Percentiles rank a stretch among this genome's conserved stretches.
These are phyloP conservation scores for Cryphonectria radicalis DNA, from an alignment of 2,329 filamentous ascomycete species.

Conservation along the genomic window DNA sequence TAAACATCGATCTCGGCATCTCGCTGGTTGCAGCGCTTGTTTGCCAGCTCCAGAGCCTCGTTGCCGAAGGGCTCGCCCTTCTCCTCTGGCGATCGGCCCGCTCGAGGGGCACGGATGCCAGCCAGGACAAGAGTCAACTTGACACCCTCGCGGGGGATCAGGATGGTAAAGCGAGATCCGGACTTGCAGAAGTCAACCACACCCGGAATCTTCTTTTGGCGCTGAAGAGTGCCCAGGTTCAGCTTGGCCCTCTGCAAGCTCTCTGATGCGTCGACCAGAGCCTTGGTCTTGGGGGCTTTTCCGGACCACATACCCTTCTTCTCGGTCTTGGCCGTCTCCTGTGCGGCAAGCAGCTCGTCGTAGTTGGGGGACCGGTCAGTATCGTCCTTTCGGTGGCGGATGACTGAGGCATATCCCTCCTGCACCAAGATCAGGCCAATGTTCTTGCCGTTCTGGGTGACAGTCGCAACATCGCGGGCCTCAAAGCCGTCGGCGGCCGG, in stretches of 20 bases:
- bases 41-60: slow-evolving; percentile 91
- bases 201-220: slow-evolving; percentile 90
- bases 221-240: slow-evolving; percentile 82
- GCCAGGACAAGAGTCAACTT: slow-evolving; percentile 95
- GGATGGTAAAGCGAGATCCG: slow-evolving; percentile 89
- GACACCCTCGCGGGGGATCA: slow-evolving; percentile 89
- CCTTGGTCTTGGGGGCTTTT: slow-evolving; percentile 81
- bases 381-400: slow-evolving; percentile 93
- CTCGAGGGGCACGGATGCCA: slow-evolving; percentile 87
- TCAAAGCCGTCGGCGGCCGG: slow-evolving; percentile 89
- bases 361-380: slow-evolving; percentile 93
- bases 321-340: slow-evolving; percentile 81
- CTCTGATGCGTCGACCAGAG: slow-evolving; percentile 89
- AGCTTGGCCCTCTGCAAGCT: slow-evolving; percentile 94
- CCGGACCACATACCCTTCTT: slow-evolving; percentile 94
- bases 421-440: slow-evolving; percentile 85
- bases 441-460: slow-evolving; percentile 84
- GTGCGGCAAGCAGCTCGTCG: slow-evolving; percentile 81
- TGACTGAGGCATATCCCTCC: slow-evolving; percentile 90
- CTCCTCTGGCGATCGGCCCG: slow-evolving; percentile 74
- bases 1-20: slow-evolving; percentile 96
- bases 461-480: slow-evolving; percentile 90
- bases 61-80: slow-evolving; percentile 91
- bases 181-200: slow-evolving; percentile 98
- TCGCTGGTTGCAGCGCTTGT: slow-evolving; percentile 85